Evolutionary conservation across 1,284 basidiomycete genomes (phyloP).

Genomic region (Gymnopus androsaceus): DNA sequence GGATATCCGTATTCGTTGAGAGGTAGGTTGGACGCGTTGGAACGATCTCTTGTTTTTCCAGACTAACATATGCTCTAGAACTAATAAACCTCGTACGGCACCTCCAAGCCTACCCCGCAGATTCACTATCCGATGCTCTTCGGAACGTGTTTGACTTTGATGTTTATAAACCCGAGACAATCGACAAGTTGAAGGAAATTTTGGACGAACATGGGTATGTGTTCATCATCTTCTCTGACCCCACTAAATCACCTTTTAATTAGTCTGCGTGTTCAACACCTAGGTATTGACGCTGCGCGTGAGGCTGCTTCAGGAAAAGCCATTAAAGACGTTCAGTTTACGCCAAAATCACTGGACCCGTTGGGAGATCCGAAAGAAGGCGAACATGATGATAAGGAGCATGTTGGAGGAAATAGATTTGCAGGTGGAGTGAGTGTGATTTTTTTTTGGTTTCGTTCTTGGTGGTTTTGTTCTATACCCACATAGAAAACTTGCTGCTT

Average conservation of each 20-base stretch:
- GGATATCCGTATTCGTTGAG: slow-evolving; percentile 67
- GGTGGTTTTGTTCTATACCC: too few species aligned
- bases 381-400: slow-evolving; percentile 59
- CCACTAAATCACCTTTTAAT: neutral
- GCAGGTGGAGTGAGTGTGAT: slow-evolving; percentile 56
- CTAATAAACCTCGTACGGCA: slow-evolving; percentile 66
- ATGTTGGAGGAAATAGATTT: slow-evolving; percentile 61
- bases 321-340: slow-evolving; percentile 57
- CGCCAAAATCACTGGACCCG: slow-evolving; percentile 45
- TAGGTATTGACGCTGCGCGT: slow-evolving; percentile 57
- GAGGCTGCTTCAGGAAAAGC: slow-evolving; percentile 47
- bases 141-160: slow-evolving; percentile 72
- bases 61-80: slow-evolving; percentile 39
- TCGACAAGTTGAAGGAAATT: slow-evolving; percentile 58
- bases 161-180: slow-evolving; percentile 63
- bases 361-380: slow-evolving; percentile 59
- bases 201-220: slow-evolving; percentile 59
- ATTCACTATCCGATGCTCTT: slow-evolving; percentile 54
- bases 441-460: slow-evolving; percentile 5
- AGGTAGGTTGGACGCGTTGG: slow-evolving; percentile 37
- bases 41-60: neutral
- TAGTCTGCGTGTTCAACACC: slow-evolving; percentile 52
- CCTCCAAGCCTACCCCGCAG: slow-evolving; percentile 59
- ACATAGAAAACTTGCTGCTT: too few species aligned
- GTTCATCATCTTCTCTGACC: neutral